These are phyloP conservation scores for Yamadazyma nakazawae DNA, from an alignment of 805 yeast genomes.

Conservation along the genomic window DNA sequence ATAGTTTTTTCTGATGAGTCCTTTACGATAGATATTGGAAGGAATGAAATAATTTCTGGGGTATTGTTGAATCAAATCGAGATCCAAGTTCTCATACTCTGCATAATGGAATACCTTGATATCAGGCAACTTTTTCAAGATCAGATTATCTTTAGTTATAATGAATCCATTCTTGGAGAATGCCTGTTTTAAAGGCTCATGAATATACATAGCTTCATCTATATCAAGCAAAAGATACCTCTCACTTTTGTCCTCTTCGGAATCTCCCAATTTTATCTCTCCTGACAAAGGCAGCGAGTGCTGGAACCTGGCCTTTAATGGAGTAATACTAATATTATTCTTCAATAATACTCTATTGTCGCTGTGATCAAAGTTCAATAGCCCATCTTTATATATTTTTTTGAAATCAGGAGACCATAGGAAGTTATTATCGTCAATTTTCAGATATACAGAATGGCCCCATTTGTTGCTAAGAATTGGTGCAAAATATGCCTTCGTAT, in stretches of 20 bases:
- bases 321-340: constrained; percentile 55
- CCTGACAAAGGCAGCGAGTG: constrained; percentile 52
- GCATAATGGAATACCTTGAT: constrained; percentile 67
- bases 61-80: constrained; percentile 54
- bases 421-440: constrained; percentile 41
- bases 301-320: constrained; percentile 65
- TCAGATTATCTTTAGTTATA: constrained; percentile 19
- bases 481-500: constrained; percentile 65
- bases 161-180: constrained; percentile 21
- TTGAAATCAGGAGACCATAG: constrained; percentile 84
- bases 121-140: constrained; percentile 15
- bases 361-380: constrained; percentile 40
- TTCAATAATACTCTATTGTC: constrained; percentile 71
- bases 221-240: constrained; percentile 33
- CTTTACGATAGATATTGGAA: constrained; percentile 85
- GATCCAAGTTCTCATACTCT: constrained; percentile 84
- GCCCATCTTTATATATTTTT: constrained; percentile 54
- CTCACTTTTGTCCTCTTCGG: constrained; percentile 1
- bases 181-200: constrained; percentile 39
- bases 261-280: constrained; percentile 44
- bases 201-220: constrained; percentile 38
- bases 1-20: constrained; percentile 85
- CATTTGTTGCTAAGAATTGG: constrained; percentile 82
- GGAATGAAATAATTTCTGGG: constrained; percentile 58
- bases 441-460: constrained; percentile 56